Evolutionary conservation across 805 yeast species (phyloP).

Genomic region (Suhomyces sp.): DNA sequence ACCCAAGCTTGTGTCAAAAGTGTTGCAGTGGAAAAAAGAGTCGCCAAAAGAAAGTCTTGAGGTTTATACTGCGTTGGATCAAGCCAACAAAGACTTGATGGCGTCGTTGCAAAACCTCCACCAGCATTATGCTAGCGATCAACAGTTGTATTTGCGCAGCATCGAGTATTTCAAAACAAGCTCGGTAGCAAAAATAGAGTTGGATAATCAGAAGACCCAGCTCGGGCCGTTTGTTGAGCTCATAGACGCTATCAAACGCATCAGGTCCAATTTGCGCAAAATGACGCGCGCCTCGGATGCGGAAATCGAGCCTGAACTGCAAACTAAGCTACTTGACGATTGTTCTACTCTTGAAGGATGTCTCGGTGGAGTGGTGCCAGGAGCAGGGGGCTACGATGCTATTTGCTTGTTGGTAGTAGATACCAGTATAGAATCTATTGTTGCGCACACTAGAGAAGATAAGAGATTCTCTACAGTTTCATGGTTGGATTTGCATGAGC

Average conservation of each 20-base stretch:
- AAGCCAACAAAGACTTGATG: constrained; percentile 58
- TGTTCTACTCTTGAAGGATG: constrained; percentile 60
- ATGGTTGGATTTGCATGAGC: constrained; percentile 69
- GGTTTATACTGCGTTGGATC: constrained; percentile 56
- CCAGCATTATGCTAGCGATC: constrained; percentile 23
- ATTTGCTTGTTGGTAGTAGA: constrained; percentile 66
- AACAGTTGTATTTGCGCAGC: constrained; percentile 32
- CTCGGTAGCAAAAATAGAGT: not conserved
- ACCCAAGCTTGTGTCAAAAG: constrained; percentile 79
- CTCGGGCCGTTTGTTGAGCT: constrained; percentile 17
- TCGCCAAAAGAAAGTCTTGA: constrained; percentile 48
- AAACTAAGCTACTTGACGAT: constrained; percentile 64
- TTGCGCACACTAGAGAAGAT: constrained; percentile 16
- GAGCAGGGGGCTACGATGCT: constrained; percentile 98
- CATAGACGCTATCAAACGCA: constrained; percentile 39
- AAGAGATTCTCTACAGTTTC: constrained; percentile 45
- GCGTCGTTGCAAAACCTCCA: constrained; percentile 43
- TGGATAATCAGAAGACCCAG: not conserved
- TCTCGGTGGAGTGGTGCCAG: constrained; percentile 95
- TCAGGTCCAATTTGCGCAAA: constrained; percentile 56
- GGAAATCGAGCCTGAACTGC: constrained; percentile 81
- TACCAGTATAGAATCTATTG: constrained; percentile 31
- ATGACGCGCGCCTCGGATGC: constrained; percentile 72
- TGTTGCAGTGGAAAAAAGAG: constrained; percentile 62
- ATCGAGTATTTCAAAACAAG: constrained; percentile 9